These are phyloP conservation scores for Fraxinus dipetala DNA, from an alignment of 305 asterid species.

Conservation along the genomic window DNA sequence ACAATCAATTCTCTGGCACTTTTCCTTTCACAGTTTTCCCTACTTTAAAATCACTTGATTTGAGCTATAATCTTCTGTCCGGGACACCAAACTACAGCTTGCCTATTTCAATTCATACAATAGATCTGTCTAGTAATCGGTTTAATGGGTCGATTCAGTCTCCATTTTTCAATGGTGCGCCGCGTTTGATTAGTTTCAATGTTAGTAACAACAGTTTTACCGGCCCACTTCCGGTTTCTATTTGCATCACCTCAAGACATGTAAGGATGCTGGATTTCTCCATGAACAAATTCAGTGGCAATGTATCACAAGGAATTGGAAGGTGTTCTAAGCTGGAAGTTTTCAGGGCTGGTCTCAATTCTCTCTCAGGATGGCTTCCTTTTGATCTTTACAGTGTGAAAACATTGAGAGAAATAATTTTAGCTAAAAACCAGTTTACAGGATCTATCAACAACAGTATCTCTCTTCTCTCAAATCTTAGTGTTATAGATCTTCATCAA, in stretches of 20 bases:
- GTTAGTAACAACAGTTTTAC: conserved; percentile 44
- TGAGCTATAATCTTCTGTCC: conserved; percentile 27
- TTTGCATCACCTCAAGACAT: conserved; percentile 31
- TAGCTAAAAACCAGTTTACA: conserved; percentile 38
- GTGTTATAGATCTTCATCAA: conserved; percentile 38
- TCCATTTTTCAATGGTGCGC: conserved; percentile 18
- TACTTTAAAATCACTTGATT: conserved; percentile 23
- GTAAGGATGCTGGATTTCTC: conserved; percentile 43
- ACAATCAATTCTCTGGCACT: conserved; percentile 41
- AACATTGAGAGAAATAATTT: conserved; percentile 32
- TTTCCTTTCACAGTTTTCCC: conserved; percentile 20
- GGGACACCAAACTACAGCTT: conserved; percentile 22
- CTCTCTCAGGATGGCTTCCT: conserved; percentile 41
- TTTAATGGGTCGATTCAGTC: conserved; percentile 38
- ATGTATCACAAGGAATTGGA: conserved; percentile 21
- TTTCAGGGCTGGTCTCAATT: conserved; percentile 42
- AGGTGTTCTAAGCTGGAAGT: conserved; percentile 27
- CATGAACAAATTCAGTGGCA: conserved; percentile 36
- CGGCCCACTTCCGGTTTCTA: conserved; percentile 40
- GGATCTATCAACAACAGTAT: conserved; percentile 36
- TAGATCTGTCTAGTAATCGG: conserved; percentile 52
- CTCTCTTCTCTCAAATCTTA: conserved; percentile 28
- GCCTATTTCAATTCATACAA: conserved; percentile 2
- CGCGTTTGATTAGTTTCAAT: conserved; percentile 30
- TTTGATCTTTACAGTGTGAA: conserved; percentile 28